Base-by-base conservation (phyloP, 108 stramenopile genomes). In the Epithemia pelagica region DNA sequence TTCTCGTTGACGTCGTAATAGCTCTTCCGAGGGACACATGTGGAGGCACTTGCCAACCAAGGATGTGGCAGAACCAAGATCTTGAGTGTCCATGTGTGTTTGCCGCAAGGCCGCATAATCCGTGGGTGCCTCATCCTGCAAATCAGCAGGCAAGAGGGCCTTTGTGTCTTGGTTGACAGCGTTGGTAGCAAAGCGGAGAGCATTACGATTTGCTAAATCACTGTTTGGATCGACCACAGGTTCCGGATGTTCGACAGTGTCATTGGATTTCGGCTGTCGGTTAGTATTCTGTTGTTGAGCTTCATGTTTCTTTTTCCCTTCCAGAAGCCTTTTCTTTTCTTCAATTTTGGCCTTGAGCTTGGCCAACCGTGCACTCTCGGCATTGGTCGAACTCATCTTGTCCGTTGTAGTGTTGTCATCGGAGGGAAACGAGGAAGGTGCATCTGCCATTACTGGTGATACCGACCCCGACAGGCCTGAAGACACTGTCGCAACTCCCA, bases 11-110 rank as follows among this genome's bases (percentile, higher is more conserved):
- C 93, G 68, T 58, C 89, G 77, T 18, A 84, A 8, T 58, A 95
- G 70, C 63, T 95, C 93, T 30, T 90, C 90, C 53, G 85, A 85
- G 0, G 93, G 93, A 65, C 93, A 95, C 86, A 91, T 91, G 61
- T 77, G 66, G 30, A 27, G 52, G 46, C 94, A 95, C 25, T 70
- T 78, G 51, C 94, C 94, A 52, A 88, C 75, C 57, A 95, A 66
- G 24, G 83, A 74, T 62, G 65, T 76, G 21, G 90, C 93, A 52
- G 72, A 71, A 33, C 70, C 59, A 53, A 89, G 58, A 46, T 78
- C 72, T 1, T 18, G 29, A 21, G 58, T 22, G 18, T 68, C 54
- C 2, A 30, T 53, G 5, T 46, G 37, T 15, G 37, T 46, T 46
- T 46, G 37, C 25, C 61, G 33, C 30, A 64, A 58, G 7, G 32